These are phyloP conservation scores for Chloromonas sp. DNA, from an alignment of 163 green algal species.

Conservation along the genomic window DNA sequence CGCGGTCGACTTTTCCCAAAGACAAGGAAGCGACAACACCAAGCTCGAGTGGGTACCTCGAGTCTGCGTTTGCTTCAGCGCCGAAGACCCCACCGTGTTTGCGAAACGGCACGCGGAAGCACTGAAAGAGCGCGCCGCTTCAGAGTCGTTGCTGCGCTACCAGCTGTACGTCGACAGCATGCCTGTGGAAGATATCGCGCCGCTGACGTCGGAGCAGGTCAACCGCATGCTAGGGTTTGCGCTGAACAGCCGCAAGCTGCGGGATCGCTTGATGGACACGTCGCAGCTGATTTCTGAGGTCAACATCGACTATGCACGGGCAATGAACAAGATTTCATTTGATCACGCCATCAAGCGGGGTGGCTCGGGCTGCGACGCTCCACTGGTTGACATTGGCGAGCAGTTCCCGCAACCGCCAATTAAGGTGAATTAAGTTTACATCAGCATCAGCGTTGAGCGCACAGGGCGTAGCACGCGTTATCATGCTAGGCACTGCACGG, in stretches of 20 bases:
- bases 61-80: slow-evolving; percentile 61
- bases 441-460: no score
- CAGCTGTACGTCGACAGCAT: slow-evolving; percentile 74
- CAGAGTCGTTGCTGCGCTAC: slow-evolving; percentile 55
- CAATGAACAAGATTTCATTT: slow-evolving; percentile 69
- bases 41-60: slow-evolving; percentile 42
- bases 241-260: slow-evolving; percentile 64
- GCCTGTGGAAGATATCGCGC: slow-evolving; percentile 72
- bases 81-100: slow-evolving; percentile 69
- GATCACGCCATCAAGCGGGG: slow-evolving; percentile 23
- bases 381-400: slow-evolving; percentile 28
- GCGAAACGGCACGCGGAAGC: slow-evolving; percentile 49
- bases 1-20: slow-evolving; percentile 8
- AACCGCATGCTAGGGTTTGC: slow-evolving; percentile 65
- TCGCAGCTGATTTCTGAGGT: slow-evolving; percentile 67
- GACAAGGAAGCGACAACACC: no score
- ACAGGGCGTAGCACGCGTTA: no score
- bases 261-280: slow-evolving; percentile 70
- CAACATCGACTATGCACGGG: slow-evolving; percentile 71
- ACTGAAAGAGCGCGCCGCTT: slow-evolving; percentile 24
- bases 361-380: slow-evolving; percentile 8
- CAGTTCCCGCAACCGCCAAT: slow-evolving; percentile 14
- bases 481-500: no score
- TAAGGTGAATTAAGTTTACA: not conserved
- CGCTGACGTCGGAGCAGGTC: slow-evolving; percentile 60